phyloP scores from a whole-genome alignment of 2,329 filamentous ascomycete species.

The Pseudogymnoascus sp. region DNA sequence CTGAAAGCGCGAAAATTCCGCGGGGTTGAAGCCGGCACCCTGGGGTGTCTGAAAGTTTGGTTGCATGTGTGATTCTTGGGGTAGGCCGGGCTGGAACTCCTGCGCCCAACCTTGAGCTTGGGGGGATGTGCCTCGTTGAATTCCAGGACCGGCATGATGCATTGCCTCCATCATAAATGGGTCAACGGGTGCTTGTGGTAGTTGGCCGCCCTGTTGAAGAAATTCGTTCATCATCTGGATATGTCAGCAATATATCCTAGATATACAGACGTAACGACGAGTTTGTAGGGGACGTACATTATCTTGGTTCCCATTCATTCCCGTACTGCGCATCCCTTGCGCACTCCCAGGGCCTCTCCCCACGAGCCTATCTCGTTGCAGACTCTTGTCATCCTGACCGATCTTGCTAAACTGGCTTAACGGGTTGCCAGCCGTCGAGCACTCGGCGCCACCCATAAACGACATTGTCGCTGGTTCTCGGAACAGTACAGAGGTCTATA shows the following conservation, averaged over 20 bases:
- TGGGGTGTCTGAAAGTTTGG: slow-evolving; percentile 53
- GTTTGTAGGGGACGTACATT: slow-evolving; percentile 39
- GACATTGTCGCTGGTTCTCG: slow-evolving; percentile 56
- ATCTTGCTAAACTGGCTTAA: slow-evolving; percentile 97
- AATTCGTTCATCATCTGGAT: slow-evolving; percentile 85
- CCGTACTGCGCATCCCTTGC: slow-evolving; percentile 68
- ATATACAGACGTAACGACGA: not conserved
- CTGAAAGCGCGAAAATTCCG: slow-evolving; percentile 83
- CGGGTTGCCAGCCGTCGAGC: slow-evolving; percentile 91
- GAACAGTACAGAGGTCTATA: not conserved
- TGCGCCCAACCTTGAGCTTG: slow-evolving; percentile 47
- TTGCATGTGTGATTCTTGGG: slow-evolving; percentile 58
- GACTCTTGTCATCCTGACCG: slow-evolving; percentile 87
- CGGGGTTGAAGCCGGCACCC: slow-evolving; percentile 60
- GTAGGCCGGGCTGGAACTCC: slow-evolving; percentile 51
- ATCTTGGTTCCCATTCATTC: slow-evolving; percentile 52
- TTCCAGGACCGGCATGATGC: slow-evolving; percentile 25
- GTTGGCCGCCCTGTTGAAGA: slow-evolving; percentile 64
- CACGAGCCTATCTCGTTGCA: slow-evolving; percentile 82
- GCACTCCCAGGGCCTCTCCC: slow-evolving; percentile 63
- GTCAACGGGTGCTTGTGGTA: slow-evolving; percentile 43
- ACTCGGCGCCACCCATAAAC: slow-evolving; percentile 91
- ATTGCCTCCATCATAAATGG: slow-evolving; percentile 23
- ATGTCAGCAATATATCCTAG: slow-evolving; percentile 16
- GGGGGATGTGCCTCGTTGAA: slow-evolving; percentile 29